Conservation (phyloP, 176 grass and related monocot genomes). For the Rhynchospora breviuscula region DNA sequence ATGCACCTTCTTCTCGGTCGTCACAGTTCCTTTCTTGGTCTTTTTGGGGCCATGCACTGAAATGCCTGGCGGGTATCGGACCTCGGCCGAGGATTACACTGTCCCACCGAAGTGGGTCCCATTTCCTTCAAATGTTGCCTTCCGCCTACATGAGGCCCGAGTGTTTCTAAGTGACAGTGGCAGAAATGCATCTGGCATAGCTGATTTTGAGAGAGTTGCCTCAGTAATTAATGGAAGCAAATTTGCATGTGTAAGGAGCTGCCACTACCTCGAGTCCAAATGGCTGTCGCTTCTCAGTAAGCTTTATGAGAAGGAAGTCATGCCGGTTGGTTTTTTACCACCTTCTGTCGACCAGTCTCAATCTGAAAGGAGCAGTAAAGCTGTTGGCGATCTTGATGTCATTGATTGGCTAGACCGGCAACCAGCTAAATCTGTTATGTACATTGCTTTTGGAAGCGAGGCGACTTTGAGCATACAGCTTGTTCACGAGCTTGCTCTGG, state of each 20-base stretch:
- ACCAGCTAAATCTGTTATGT: constrained; percentile 33
- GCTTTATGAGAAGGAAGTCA: constrained; percentile 10
- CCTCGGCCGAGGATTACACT: constrained; percentile 18
- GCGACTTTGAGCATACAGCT: constrained; percentile 21
- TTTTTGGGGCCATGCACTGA: constrained; percentile 28
- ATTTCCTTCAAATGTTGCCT: constrained; percentile 19
- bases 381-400: neutral
- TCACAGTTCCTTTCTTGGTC: neutral
- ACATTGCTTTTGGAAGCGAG: constrained; percentile 56
- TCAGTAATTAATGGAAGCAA: neutral
- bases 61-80: neutral
- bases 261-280: constrained; percentile 27
- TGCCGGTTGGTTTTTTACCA: constrained; percentile 31
- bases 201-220: neutral
- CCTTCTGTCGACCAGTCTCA: neutral
- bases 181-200: constrained; percentile 12
- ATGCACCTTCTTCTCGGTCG: constrained; percentile 16
- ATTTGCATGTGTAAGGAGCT: constrained; percentile 30
- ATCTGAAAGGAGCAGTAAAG: neutral
- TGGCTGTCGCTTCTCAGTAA: constrained; percentile 24
- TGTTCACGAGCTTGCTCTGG: constrained; percentile 39
- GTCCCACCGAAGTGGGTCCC: constrained; percentile 30
- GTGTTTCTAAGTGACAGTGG: neutral
- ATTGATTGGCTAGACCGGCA: constrained; percentile 40
- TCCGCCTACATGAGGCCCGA: constrained; percentile 27